phyloP scores from a whole-genome alignment of 2,329 filamentous ascomycete species.

The Nigrospora sphaerica region DNA sequence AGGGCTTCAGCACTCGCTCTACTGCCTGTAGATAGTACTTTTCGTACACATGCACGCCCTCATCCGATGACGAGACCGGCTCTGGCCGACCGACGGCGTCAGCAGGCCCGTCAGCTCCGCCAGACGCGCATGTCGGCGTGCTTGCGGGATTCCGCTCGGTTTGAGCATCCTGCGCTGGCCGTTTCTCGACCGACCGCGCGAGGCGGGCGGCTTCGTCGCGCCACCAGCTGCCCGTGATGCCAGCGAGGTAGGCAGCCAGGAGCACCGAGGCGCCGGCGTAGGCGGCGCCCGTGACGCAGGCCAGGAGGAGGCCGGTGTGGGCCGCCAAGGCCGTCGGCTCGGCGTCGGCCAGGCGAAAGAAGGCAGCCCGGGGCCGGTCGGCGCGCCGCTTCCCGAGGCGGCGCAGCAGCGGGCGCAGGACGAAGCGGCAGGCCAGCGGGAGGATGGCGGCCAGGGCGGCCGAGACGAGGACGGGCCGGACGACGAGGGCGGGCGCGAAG shows the following conservation, averaged over 20 bases:
- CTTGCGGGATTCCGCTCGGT: no score
- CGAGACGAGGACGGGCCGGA: conserved; percentile 39
- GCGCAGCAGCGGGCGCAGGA: conserved; percentile 33
- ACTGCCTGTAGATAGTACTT: conserved; percentile 31
- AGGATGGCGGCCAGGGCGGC: conserved; percentile 41
- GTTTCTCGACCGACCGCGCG: not conserved
- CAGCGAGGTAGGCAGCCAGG: conserved; percentile 57
- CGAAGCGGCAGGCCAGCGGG: conserved; percentile 37
- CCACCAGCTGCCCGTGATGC: conserved; percentile 54
- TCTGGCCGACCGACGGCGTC: no score
- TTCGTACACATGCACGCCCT: conserved; percentile 22
- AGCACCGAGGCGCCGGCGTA: conserved; percentile 58
- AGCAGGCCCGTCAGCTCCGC: no score
- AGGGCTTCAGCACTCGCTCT: conserved; percentile 53
- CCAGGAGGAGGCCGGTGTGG: conserved; percentile 43
- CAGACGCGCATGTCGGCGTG: no score
- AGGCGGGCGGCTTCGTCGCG: conserved; percentile 23
- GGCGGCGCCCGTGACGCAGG: conserved; percentile 38
- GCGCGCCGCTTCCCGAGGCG: conserved; percentile 23
- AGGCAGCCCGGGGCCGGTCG: conserved; percentile 6
- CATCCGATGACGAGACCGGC: not conserved
- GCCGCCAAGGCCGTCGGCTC: conserved; percentile 31
- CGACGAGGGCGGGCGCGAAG: conserved; percentile 25
- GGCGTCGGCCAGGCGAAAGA: conserved; percentile 15
- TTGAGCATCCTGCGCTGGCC: not conserved